Evolutionary conservation across 192 early-diverging fungal genomes (phyloP), one percentile per base, ranked within the genome.

Genomic region (Endogone sp.): DNA sequence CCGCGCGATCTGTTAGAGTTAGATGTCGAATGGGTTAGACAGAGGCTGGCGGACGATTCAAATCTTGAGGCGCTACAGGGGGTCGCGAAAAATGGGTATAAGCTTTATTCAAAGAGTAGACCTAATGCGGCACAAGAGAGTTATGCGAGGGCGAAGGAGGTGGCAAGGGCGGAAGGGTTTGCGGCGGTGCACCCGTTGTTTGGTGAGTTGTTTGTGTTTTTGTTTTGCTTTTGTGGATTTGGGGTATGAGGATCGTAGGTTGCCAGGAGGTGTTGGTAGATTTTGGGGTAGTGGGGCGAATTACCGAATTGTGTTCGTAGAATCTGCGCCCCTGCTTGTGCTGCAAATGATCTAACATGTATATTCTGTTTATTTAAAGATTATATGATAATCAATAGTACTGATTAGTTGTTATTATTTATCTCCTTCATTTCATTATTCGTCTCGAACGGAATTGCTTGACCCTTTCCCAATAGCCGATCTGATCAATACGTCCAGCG

Each of bases 91-190:
- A 96, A 98, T 71, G 95, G 92, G 4, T 94, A 88, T 76, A 93
- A 94, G 70, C 80, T 95, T 29, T 99, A 95, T 70, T 80, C 70
- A 63, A 91, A 91, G 73, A 93, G 93, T n/a, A 82, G 92, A 68
- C 86, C 91, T 32, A 72, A 79, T 24, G 96, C 97, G 0, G 85
- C 94, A 3, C 80, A 87, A 59, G 96, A 96, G 75, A 92, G 91
- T 63, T 93, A 98, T 76, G 81, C 88, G 56, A 84, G 94, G 25
- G 85, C 93, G 61, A 99, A 99, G 75, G 91, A 96, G 65, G 71
- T 98, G 59, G 63, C 80, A n/a, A 75, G 79, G 69, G 78, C 74
- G 23, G 79, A 71, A 25, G 81, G 77, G 21, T 94, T 75, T 49
- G 72, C 79, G 3, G 93, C 94, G 57, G 79, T 93, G 23, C 95